Conservation (phyloP, 345 rosid species). For the Erucastrum elatum region DNA sequence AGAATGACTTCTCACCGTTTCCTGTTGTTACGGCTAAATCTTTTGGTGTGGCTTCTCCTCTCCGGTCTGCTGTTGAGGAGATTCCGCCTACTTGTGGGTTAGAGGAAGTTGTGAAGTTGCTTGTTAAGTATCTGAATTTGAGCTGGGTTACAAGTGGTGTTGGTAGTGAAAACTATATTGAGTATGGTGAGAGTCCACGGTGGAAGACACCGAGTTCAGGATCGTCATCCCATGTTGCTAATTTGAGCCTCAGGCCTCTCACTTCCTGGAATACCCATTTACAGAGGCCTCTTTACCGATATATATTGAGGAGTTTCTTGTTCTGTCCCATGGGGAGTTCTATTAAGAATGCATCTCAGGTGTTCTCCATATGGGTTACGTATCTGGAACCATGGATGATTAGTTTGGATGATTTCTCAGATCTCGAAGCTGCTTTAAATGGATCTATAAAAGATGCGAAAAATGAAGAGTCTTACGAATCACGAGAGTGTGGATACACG, state of each 20-base stretch:
- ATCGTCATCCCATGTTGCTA: conserved; percentile 41
- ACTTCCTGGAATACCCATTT: conserved; percentile 69
- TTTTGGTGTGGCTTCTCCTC: conserved; percentile 61
- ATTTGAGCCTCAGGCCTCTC: conserved; percentile 42
- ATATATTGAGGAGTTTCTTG: conserved; percentile 73
- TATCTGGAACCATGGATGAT: conserved; percentile 83
- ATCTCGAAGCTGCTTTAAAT: conserved; percentile 54
- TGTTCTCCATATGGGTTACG: conserved; percentile 74
- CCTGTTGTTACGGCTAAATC: conserved; percentile 56
- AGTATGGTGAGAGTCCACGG: conserved; percentile 44
- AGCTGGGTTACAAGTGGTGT: conserved; percentile 46
- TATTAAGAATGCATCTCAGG: conserved; percentile 79
- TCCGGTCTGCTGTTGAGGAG: conserved; percentile 57
- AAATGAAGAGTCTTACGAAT: conserved; percentile 41
- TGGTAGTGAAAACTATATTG: conserved; percentile 42
- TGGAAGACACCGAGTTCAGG: conserved; percentile 50
- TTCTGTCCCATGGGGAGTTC: conserved; percentile 74
- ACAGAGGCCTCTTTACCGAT: conserved; percentile 83
- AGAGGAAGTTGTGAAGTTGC: conserved; percentile 75
- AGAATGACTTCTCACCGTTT: conserved; percentile 84
- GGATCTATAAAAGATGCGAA: conserved; percentile 44
- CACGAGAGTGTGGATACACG: conserved; percentile 52
- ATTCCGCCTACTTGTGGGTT: conserved; percentile 69
- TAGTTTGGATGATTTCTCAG: conserved; percentile 60
- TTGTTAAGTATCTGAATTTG: conserved; percentile 81